phyloP scores from a whole-genome alignment of 805 yeast species.

The Millerozyma miso region DNA sequence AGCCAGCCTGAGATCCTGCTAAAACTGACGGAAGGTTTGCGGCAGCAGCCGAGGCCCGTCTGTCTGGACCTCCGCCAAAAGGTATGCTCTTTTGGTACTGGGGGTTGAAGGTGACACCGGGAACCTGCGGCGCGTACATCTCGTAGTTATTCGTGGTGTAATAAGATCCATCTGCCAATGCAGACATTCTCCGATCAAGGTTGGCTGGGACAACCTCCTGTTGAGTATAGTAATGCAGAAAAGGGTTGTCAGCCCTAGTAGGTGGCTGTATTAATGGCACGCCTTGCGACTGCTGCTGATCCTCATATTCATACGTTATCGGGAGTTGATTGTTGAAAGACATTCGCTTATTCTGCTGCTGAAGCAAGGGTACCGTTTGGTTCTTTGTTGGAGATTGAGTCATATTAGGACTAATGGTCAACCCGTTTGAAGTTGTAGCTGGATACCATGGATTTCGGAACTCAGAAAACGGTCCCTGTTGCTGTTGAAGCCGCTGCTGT shows the following conservation, averaged over 20 bases:
- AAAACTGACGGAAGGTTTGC: slow-evolving; percentile 11
- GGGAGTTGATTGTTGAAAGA: slow-evolving; percentile 46
- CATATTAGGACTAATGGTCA: slow-evolving; percentile 5
- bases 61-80: slow-evolving; percentile 2
- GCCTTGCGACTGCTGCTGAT: slow-evolving; percentile 14
- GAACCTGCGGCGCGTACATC: slow-evolving; percentile 4
- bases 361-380: slow-evolving; percentile 21
- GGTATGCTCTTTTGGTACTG: slow-evolving; percentile 10
- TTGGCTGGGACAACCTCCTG: slow-evolving; percentile 30
- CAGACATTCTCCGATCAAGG: slow-evolving; percentile 37
- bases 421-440: slow-evolving; percentile 12
- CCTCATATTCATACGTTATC: slow-evolving; percentile 46
- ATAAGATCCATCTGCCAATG: slow-evolving; percentile 25
- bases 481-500: slow-evolving; percentile 9
- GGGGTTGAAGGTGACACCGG: slow-evolving; percentile 4
- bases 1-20: slow-evolving; percentile 6
- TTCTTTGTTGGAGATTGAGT: slow-evolving; percentile 27
- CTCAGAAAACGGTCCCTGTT: slow-evolving; percentile 19
- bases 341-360: slow-evolving; percentile 25
- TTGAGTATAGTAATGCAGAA: slow-evolving; percentile 37
- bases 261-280: slow-evolving; percentile 39
- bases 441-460: slow-evolving; percentile 45
- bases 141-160: slow-evolving; percentile 14
- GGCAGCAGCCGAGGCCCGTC: slow-evolving; percentile 23
- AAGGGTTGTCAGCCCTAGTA: slow-evolving; percentile 42